Conservation (phyloP, 306 rosid species). For the Lathyrus aphaca region DNA sequence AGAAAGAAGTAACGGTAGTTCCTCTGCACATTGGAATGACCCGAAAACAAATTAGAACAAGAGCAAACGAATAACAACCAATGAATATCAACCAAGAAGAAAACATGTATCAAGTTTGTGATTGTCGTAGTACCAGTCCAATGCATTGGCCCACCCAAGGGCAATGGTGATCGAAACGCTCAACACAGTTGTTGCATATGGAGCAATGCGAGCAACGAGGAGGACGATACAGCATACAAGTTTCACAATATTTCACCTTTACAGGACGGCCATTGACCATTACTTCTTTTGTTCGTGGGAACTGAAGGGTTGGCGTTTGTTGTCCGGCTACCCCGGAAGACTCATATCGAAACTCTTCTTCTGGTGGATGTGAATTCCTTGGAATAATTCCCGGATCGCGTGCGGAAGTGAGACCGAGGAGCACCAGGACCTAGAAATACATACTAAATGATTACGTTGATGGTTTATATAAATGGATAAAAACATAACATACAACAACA, state of each 20-base stretch:
- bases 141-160: constrained; percentile 99
- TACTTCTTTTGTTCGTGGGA: constrained; percentile 81
- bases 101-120: constrained; percentile 18
- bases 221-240: constrained; percentile 95
- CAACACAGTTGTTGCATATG: constrained; percentile 95
- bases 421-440: constrained; percentile 75
- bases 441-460: constrained; percentile 43
- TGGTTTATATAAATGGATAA: too few species aligned
- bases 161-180: constrained; percentile 96
- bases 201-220: constrained; percentile 99
- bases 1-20: constrained; percentile 87
- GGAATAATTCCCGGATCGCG: constrained; percentile 96
- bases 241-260: constrained; percentile 88
- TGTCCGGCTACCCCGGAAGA: constrained; percentile 61
- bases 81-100: constrained; percentile 29
- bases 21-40: constrained; percentile 61
- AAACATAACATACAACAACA: too few species aligned
- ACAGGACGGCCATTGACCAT: constrained; percentile 70
- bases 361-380: constrained; percentile 87
- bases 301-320: constrained; percentile 80
- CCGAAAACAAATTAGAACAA: constrained; percentile 33
- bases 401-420: constrained; percentile 89
- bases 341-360: constrained; percentile 79
- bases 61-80: constrained; percentile 33
- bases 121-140: constrained; percentile 79